These are phyloP conservation scores for Alternaria metachromatica DNA, from an alignment of 2,329 filamentous ascomycete genomes.

Conservation along the genomic window DNA sequence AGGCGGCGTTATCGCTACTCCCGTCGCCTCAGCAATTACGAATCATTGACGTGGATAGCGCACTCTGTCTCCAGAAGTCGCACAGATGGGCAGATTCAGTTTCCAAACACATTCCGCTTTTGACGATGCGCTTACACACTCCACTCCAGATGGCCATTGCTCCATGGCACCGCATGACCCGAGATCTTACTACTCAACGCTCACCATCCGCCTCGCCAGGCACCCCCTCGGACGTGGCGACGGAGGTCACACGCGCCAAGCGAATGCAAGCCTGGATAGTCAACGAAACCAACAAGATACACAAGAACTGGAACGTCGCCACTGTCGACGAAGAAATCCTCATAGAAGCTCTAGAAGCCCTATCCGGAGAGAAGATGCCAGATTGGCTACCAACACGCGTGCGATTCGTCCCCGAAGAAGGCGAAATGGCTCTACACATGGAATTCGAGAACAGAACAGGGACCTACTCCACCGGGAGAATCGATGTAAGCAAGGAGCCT, in stretches of 20 bases:
- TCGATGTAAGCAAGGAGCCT: slow-evolving; percentile 12
- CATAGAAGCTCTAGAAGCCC: slow-evolving; percentile 28
- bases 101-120: slow-evolving; percentile 30
- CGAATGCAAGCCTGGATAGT: slow-evolving; percentile 35
- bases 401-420: slow-evolving; percentile 36
- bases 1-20: slow-evolving; percentile 22
- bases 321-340: slow-evolving; percentile 27
- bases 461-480: slow-evolving; percentile 8
- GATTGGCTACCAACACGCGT: slow-evolving; percentile 38
- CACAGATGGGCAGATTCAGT: slow-evolving; percentile 27
- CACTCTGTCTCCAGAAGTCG: slow-evolving; percentile 28
- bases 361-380: slow-evolving; percentile 36
- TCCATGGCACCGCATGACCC: slow-evolving; percentile 32
- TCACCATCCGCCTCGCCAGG: background rate
- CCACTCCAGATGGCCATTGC: slow-evolving; percentile 36
- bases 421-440: slow-evolving; percentile 39
- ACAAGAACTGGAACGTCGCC: slow-evolving; percentile 31
- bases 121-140: slow-evolving; percentile 37
- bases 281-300: slow-evolving; percentile 29
- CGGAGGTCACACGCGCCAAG: slow-evolving; percentile 17
- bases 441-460: slow-evolving; percentile 29
- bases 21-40: slow-evolving; percentile 22
- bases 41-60: slow-evolving; percentile 27
- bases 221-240: background rate
- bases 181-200: slow-evolving; percentile 5